Conservation (phyloP, 1,284 basidiomycete genomes). For the Cryptococcus sp. region DNA sequence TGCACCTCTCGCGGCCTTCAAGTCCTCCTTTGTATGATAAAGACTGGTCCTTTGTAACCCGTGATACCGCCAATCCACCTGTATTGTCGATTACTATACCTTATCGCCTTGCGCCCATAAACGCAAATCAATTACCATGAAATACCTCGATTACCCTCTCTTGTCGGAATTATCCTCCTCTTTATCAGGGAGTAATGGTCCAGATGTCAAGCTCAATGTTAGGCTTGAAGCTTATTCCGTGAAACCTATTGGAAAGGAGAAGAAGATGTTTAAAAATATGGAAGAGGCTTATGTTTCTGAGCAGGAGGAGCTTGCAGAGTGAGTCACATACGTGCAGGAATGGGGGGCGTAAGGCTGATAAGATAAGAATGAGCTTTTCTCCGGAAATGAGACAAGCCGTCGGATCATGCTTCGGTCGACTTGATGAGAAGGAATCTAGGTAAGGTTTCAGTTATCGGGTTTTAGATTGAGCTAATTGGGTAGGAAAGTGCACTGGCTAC, state of each 20-base stretch:
- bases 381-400: conserved; percentile 46
- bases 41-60: neutral
- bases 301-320: conserved; percentile 47
- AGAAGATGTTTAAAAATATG: conserved; percentile 89
- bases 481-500: conserved; percentile 56
- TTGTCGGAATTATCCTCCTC: conserved; percentile 73
- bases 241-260: conserved; percentile 96
- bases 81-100: neutral
- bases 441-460: conserved; percentile 17
- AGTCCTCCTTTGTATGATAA: neutral
- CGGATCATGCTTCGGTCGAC: conserved; percentile 45
- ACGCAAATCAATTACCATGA: conserved; percentile 56
- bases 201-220: conserved; percentile 86
- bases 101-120: neutral
- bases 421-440: conserved; percentile 47
- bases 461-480: neutral
- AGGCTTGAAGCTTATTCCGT: conserved; percentile 96
- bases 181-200: conserved; percentile 61
- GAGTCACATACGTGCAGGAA: conserved; percentile 15
- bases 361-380: conserved; percentile 41
- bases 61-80: neutral
- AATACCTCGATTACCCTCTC: conserved; percentile 82
- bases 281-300: conserved; percentile 67
- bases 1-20: neutral
- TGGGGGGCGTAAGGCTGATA: neutral